phyloP scores from a whole-genome alignment of 768 basidiomycete genomes.

The Pleurotus eryngii region DNA sequence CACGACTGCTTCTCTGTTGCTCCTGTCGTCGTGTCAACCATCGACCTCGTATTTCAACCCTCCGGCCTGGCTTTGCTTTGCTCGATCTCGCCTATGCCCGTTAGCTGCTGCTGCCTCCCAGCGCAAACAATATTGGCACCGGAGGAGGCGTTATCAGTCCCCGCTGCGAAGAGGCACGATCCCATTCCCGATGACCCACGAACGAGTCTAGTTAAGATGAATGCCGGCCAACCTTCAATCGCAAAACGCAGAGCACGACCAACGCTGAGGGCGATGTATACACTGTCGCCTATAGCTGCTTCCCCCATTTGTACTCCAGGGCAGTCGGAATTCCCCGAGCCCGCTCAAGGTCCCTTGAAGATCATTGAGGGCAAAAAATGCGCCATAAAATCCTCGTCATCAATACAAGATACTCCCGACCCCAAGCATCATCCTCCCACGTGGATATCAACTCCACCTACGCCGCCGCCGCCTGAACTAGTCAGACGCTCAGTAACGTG shows the following conservation, averaged over 20 bases:
- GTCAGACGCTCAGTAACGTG: slow-evolving; percentile 34
- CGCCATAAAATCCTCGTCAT: not conserved
- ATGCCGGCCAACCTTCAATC: not conserved
- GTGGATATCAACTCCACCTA: slow-evolving; percentile 59
- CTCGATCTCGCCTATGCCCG: too few relatives aligned
- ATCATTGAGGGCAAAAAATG: slow-evolving; percentile 3
- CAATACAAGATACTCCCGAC: not conserved
- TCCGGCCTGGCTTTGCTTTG: too few relatives aligned
- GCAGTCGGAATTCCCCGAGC: not conserved
- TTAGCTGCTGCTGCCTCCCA: too few relatives aligned
- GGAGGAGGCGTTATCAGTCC: too few relatives aligned
- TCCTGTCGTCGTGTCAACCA: not conserved
- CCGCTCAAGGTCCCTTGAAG: not conserved
- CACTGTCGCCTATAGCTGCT: slow-evolving; percentile 56
- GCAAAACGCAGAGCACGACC: not conserved
- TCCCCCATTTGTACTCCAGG: slow-evolving; percentile 56
- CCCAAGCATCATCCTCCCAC: slow-evolving; percentile 34
- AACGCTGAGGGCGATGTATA: slow-evolving; percentile 10
- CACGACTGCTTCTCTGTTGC: not conserved
- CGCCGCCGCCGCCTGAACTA: slow-evolving; percentile 48
- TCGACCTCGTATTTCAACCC: not conserved
- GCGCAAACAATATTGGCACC: too few relatives aligned
- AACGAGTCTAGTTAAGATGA: not conserved
- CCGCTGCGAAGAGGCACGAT: not conserved
- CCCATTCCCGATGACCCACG: not conserved